A percentile compares a stretch with the other conserved stretches of the same genome.
phyloP scores from a whole-genome alignment of 1,284 basidiomycete species.

The Filobasidium uniguttulatum region DNA sequence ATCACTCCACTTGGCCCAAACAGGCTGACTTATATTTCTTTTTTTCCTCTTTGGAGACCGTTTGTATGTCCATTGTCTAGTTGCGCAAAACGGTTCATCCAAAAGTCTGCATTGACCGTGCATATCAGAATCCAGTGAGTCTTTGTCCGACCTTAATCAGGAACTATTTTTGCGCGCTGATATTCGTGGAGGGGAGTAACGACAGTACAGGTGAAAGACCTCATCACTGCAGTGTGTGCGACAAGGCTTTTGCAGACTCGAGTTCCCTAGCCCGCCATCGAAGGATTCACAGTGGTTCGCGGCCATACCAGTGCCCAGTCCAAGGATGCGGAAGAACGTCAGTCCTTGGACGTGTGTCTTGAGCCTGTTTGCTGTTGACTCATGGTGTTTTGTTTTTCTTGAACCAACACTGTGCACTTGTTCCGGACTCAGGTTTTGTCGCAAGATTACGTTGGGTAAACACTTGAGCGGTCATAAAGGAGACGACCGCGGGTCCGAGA shows the following conservation, averaged over 20 bases:
- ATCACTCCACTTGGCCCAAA: background rate
- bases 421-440: background rate
- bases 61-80: slow-evolving; percentile 28
- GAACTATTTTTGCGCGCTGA: too few relatives aligned
- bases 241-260: slow-evolving; percentile 45
- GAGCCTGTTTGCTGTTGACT: background rate
- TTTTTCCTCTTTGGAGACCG: slow-evolving; percentile 21
- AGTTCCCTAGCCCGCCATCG: slow-evolving; percentile 46
- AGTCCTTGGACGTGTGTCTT: too few relatives aligned
- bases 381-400: background rate
- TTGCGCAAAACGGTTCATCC: slow-evolving; percentile 38
- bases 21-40: background rate
- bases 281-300: slow-evolving; percentile 41
- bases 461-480: too few relatives aligned
- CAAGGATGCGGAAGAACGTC: slow-evolving; percentile 19
- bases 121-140: slow-evolving; percentile 39
- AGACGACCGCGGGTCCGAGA: too few relatives aligned
- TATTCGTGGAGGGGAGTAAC: slow-evolving; percentile 20
- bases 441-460: background rate
- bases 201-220: slow-evolving; percentile 45
- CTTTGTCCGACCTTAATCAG: too few relatives aligned
- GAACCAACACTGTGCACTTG: background rate
- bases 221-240: slow-evolving; percentile 42
- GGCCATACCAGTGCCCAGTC: slow-evolving; percentile 31
- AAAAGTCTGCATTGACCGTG: slow-evolving; percentile 36